Evolutionary conservation across 441 rosid species (phyloP), one percentile per base, ranked within the genome.

Genomic region (Aleurites moluccanus): DNA sequence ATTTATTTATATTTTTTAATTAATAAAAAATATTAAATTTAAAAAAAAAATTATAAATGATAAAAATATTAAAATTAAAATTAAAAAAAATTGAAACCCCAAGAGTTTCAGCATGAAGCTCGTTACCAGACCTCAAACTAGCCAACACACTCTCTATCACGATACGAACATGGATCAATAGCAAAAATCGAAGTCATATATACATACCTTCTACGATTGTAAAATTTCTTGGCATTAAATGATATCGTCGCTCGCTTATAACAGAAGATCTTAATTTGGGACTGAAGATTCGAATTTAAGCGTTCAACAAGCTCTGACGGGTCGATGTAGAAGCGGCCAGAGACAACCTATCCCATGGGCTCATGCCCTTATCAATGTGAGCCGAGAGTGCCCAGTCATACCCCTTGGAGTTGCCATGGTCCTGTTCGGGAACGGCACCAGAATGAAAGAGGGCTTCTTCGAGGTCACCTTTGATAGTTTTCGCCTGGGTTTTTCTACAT

Each of bases 351-450:
- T 10, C 99, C 99, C 11, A 90, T 92, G 21, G 97, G 82, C 97
- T 93, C 61, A 95, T 97, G 42, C 99, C 99, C 67, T 95, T 93
- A 69, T 90, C 98, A 1, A 96, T 91, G 3, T 97, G 95, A 14
- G 99, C 98, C 0, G 99, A 93, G 23, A 97, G 90, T 20, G 97
- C 93, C 97, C 96, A 90, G 38, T 95, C 99, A 75, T 85, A 91
- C 20, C 88, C 85, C 73, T 81, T 87, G 47, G 97, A 85, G 68
- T 67, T 68, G 77, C 91, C 91, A 10, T 92, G 91, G 83, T 93
- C 92, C n/a, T 87, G 86, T 23, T 89, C 98, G 6, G 94, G 86
- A 56, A 95, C 95, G 16, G 90, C 98, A 10, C 92, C 96, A 49
- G 92, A 71, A 61, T 82, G 97, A 79, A 85, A 93, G 33, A 95